A percentile compares a stretch with the other conserved stretches of the same genome.
phyloP scores from a whole-genome alignment of 257 asterid species.

The Gentiana straminea region DNA sequence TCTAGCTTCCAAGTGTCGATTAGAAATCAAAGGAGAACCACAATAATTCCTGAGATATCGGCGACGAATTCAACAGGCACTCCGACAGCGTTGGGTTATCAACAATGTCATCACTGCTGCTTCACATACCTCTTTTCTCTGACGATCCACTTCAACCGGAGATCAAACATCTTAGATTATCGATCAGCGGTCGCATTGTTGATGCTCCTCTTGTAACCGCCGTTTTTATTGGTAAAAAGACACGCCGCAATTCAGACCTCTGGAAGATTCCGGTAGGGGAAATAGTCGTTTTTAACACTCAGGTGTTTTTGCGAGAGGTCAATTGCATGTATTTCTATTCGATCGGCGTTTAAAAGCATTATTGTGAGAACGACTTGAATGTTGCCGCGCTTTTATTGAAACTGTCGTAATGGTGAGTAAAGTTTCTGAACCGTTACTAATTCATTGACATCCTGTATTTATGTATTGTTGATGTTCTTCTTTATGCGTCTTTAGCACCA shows the following conservation, averaged over 20 bases:
- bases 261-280: conserved; percentile 2
- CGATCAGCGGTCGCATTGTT: conserved; percentile 13
- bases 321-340: not conserved
- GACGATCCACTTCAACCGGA: conserved; percentile 15
- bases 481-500: no score
- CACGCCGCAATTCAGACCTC: conserved; percentile 2
- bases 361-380: conserved; percentile 3
- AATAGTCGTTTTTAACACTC: not conserved
- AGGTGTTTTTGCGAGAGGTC: not conserved
- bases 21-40: conserved; percentile 18
- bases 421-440: not conserved
- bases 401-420: conserved; percentile 10
- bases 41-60: conserved; percentile 18
- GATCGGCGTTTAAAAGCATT: not conserved
- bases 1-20: no score
- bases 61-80: conserved; percentile 48
- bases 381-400: conserved; percentile 5
- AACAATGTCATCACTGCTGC: conserved; percentile 23
- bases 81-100: conserved; percentile 48
- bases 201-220: not conserved
- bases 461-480: not conserved
- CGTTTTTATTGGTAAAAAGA: not conserved
- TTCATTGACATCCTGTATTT: not conserved
- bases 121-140: conserved; percentile 32
- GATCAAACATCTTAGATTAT: conserved; percentile 10